These are phyloP conservation scores for Lentinus tigrinus DNA, from an alignment of 768 basidiomycete species.

Conservation along the genomic window DNA sequence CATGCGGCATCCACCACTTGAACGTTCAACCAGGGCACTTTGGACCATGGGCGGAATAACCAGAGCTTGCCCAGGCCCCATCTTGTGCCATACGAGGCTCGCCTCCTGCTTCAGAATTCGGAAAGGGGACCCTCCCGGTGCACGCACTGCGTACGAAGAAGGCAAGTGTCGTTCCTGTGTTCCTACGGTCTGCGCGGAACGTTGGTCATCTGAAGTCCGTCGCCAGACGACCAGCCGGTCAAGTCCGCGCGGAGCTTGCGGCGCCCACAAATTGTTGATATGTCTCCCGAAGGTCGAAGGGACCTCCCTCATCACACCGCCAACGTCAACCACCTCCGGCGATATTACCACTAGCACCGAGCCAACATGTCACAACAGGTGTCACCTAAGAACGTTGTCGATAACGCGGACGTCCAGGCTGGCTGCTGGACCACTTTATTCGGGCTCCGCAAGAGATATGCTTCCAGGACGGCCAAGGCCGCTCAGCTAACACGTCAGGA, in stretches of 20 bases:
- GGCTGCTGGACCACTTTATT: constrained; percentile 13
- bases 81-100: too few relatives aligned
- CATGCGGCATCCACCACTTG: too few relatives aligned
- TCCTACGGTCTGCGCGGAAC: constrained; percentile 11
- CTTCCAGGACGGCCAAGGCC: neutral
- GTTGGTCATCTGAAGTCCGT: constrained; percentile 4
- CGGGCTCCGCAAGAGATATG: neutral
- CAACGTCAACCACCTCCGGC: neutral
- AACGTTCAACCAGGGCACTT: too few relatives aligned
- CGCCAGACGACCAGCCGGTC: neutral
- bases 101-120: too few relatives aligned
- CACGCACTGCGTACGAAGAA: neutral
- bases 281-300: neutral
- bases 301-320: neutral
- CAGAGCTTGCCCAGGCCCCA: too few relatives aligned
- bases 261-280: neutral
- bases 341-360: neutral
- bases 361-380: neutral
- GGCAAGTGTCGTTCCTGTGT: neutral
- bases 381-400: neutral
- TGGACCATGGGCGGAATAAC: too few relatives aligned
- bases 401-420: neutral
- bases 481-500: neutral
- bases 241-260: neutral
- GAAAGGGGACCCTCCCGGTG: neutral